Conservation (phyloP, 2,329 filamentous ascomycete genomes). For the Fusarium sp. region DNA sequence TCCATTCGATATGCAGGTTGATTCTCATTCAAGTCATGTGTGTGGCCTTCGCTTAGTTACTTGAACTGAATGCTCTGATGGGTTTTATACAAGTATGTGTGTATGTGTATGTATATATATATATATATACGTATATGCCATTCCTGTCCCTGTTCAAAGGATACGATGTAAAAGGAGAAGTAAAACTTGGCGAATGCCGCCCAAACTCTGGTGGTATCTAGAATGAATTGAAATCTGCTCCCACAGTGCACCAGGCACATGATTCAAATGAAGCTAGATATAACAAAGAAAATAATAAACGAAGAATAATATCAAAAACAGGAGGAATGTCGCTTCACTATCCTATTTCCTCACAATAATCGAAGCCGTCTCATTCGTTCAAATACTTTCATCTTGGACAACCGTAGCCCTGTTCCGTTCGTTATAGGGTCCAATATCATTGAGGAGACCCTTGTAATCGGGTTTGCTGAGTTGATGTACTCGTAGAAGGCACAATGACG, state of each 20-base stretch:
- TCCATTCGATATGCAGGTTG: background rate
- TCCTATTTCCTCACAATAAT: conserved; percentile 21
- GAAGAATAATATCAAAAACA: conserved; percentile 5
- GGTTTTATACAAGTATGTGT: background rate
- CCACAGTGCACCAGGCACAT: conserved; percentile 38
- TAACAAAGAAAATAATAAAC: conserved; percentile 25
- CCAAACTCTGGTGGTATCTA: conserved; percentile 42
- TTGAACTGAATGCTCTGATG: background rate
- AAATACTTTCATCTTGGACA: conserved; percentile 10
- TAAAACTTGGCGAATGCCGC: conserved; percentile 26
- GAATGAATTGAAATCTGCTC: conserved; percentile 40
- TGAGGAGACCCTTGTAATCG: conserved; percentile 29
- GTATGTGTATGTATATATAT: conserved; percentile 1
- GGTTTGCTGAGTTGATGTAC: conserved; percentile 20
- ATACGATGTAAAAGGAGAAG: conserved; percentile 32
- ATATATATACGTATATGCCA: conserved; percentile 4
- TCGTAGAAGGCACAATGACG: conserved; percentile 64
- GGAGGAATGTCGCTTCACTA: conserved; percentile 12
- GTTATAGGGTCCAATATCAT: conserved; percentile 7
- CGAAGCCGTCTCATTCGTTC: conserved; percentile 22
- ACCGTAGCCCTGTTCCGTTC: background rate
- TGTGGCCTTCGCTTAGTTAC: background rate
- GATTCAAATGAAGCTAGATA: conserved; percentile 28
- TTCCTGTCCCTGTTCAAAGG: conserved; percentile 13
- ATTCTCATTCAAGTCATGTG: background rate